phyloP scores from a whole-genome alignment of 177 flowering plant species.

The Telopea speciosissima region DNA sequence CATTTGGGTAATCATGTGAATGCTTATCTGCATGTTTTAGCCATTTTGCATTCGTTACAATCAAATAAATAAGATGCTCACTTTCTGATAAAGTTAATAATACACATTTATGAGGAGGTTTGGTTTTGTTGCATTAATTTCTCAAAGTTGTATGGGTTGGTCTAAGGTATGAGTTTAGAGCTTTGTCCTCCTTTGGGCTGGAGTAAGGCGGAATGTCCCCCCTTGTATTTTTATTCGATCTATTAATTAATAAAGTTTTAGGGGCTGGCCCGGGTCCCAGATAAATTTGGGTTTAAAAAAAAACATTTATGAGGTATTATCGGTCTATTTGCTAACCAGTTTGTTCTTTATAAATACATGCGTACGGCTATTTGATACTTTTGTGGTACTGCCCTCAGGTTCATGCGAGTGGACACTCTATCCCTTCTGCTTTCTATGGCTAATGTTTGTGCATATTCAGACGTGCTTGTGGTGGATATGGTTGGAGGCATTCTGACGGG shows the following conservation, averaged over 20 bases:
- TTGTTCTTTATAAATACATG: not conserved
- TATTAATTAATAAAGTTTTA: too few species aligned
- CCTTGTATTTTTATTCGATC: too few species aligned
- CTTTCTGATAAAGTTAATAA: not conserved
- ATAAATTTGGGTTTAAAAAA: too few species aligned
- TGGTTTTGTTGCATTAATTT: too few species aligned
- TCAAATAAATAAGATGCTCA: not conserved
- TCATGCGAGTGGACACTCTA: constrained; percentile 75
- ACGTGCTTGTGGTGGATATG: constrained; percentile 85
- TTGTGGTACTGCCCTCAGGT: constrained; percentile 39
- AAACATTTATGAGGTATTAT: not conserved
- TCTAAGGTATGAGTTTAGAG: too few species aligned
- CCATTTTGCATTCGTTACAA: not conserved
- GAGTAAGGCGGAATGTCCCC: too few species aligned
- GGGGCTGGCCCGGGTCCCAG: too few species aligned
- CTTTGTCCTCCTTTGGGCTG: too few species aligned
- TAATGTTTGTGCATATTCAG: constrained; percentile 67
- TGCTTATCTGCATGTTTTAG: not conserved
- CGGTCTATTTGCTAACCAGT: not conserved
- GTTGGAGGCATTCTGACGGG: constrained; percentile 89
- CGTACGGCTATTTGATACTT: not conserved
- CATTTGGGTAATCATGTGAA: not conserved
- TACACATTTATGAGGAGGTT: not conserved
- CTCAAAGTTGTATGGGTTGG: too few species aligned
- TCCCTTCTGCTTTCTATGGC: constrained; percentile 87